Percentiles rank a stretch among this genome's conserved stretches.
These are phyloP conservation scores for Sophora flavescens DNA, from an alignment of 306 rosid genomes.

Conservation along the genomic window DNA sequence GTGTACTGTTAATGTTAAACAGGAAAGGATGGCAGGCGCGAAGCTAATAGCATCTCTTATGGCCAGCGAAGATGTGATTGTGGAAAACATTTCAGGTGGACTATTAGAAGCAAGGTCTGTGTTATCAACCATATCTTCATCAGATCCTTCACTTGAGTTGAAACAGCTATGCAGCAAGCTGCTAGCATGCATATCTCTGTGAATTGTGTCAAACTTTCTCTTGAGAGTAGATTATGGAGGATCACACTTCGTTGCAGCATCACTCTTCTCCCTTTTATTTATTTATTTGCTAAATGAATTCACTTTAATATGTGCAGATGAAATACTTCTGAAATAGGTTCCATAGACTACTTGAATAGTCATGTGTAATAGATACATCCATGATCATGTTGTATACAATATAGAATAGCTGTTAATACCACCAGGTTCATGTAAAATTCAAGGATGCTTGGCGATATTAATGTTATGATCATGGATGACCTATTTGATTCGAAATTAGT, in stretches of 20 bases:
- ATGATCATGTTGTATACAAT: constrained; percentile 26
- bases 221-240: not conserved
- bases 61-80: constrained; percentile 82
- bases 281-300: constrained; percentile 30
- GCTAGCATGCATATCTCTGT: constrained; percentile 74
- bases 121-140: constrained; percentile 59
- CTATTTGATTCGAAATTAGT: too few species aligned
- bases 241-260: not conserved
- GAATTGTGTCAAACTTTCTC: constrained; percentile 32
- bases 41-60: constrained; percentile 87
- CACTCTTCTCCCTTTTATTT: not conserved
- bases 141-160: constrained; percentile 74
- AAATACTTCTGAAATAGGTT: constrained; percentile 21
- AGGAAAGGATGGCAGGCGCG: constrained; percentile 91
- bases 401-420: not conserved
- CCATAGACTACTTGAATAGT: constrained; percentile 19
- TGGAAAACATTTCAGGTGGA: constrained; percentile 71
- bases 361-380: not conserved
- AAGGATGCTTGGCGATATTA: too few species aligned
- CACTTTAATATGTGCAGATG: constrained; percentile 28
- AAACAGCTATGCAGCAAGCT: constrained; percentile 75
- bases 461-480: too few species aligned
- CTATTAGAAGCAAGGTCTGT: constrained; percentile 75
- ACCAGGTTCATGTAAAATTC: too few species aligned
- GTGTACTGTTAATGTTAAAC: constrained; percentile 43